phyloP scores from a whole-genome alignment of 306 rosid genomes.

The Trifolium dubium region DNA sequence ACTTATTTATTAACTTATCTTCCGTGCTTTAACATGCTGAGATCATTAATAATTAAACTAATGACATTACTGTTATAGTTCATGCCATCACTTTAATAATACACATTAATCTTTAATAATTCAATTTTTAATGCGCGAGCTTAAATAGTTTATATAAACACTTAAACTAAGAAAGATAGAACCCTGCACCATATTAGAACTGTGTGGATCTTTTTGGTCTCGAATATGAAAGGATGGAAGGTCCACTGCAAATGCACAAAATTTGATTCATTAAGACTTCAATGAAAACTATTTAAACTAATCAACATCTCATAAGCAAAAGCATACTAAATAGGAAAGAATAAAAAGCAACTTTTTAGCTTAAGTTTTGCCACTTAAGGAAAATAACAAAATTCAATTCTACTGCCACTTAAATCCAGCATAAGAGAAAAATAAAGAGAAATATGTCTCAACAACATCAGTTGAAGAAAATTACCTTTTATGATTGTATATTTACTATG shows the following conservation, averaged over 20 bases:
- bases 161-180: slow-evolving; percentile 91
- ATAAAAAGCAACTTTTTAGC: too few species aligned
- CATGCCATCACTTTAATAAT: too few species aligned
- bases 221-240: slow-evolving; percentile 88
- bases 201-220: slow-evolving; percentile 92
- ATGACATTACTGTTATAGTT: too few species aligned
- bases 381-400: not conserved
- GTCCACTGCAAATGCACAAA: slow-evolving; percentile 85
- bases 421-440: slow-evolving; percentile 15
- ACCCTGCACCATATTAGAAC: slow-evolving; percentile 97
- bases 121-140: not conserved
- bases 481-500: slow-evolving; percentile 63
- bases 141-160: slow-evolving; percentile 31
- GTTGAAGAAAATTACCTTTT: slow-evolving; percentile 57
- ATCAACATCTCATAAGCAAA: slow-evolving; percentile 64
- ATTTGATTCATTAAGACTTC: not conserved
- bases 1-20: not conserved
- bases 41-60: not conserved
- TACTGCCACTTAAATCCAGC: slow-evolving; percentile 1
- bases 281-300: slow-evolving; percentile 9
- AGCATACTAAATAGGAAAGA: slow-evolving; percentile 45
- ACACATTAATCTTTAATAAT: too few species aligned
- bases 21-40: not conserved
- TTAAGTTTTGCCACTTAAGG: too few species aligned
- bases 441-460: too few species aligned